Evolutionary conservation across 176 grass and related monocot genomes (phyloP).

Genomic region (Elaeis guineensis): DNA sequence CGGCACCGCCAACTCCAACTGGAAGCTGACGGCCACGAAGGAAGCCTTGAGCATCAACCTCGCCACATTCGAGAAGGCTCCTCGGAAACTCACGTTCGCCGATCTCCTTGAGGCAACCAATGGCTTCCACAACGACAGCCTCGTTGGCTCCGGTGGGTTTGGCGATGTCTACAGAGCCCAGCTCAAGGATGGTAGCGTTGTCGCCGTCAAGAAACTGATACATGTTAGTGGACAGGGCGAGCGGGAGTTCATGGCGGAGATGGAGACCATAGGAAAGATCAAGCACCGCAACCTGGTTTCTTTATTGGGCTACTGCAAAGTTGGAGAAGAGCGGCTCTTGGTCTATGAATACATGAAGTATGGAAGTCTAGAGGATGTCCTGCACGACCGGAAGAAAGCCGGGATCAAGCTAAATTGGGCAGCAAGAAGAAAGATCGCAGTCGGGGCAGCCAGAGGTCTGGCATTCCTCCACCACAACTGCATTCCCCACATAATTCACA

Average conservation of each 20-base stretch:
- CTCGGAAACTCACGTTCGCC: constrained; percentile 13
- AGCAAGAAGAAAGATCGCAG: constrained; percentile 17
- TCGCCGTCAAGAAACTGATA: constrained; percentile 26
- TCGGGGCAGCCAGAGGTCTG: constrained; percentile 20
- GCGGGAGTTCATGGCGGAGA: constrained; percentile 25
- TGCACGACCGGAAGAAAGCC: constrained; percentile 15
- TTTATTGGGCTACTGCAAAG: constrained; percentile 24
- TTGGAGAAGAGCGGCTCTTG: constrained; percentile 17
- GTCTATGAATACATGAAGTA: constrained; percentile 29
- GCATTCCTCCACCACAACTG: constrained; percentile 27
- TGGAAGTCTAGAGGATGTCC: constrained; percentile 20
- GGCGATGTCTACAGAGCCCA: constrained; percentile 22
- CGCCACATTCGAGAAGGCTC: constrained; percentile 13
- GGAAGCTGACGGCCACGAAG: constrained; percentile 19
- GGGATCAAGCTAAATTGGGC: constrained; percentile 26
- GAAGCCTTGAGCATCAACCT: constrained; percentile 11
- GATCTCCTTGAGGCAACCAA: constrained; percentile 19
- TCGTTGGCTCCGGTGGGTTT: constrained; percentile 21
- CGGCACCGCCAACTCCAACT: constrained; percentile 18
- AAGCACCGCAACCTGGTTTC: constrained; percentile 28
- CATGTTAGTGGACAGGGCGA: constrained; percentile 24
- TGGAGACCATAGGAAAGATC: constrained; percentile 29
- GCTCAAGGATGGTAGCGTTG: constrained; percentile 20
- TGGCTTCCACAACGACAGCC: constrained; percentile 20
- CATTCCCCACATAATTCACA: constrained; percentile 23